phyloP scores from a whole-genome alignment of 768 basidiomycete species.

The Pulveroboletus sp. region DNA sequence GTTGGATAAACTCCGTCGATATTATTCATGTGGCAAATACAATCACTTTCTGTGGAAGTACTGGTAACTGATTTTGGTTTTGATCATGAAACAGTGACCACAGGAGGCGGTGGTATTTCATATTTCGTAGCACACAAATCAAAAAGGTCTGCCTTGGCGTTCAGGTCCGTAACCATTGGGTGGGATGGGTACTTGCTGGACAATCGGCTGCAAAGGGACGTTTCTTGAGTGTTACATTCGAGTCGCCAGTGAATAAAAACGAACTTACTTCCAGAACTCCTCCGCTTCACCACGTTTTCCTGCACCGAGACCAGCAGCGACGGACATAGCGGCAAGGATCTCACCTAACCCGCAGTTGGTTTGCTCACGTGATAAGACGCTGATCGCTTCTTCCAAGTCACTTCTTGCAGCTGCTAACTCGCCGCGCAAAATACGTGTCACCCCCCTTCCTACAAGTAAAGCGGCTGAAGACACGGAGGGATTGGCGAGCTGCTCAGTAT shows the following conservation, averaged over 20 bases:
- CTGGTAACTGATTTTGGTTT: background rate
- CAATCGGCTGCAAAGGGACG: slow-evolving; percentile 33
- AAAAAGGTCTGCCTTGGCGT: slow-evolving; percentile 57
- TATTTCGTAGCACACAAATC: slow-evolving; percentile 59
- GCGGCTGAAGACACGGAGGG: slow-evolving; percentile 71
- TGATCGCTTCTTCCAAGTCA: slow-evolving; percentile 65
- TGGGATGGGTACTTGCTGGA: slow-evolving; percentile 55
- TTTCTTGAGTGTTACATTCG: slow-evolving; percentile 2
- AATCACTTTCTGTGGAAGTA: slow-evolving; percentile 1
- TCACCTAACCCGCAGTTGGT: slow-evolving; percentile 47
- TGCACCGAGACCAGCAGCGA: slow-evolving; percentile 56
- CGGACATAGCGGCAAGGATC: slow-evolving; percentile 61
- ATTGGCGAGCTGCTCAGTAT: slow-evolving; percentile 79
- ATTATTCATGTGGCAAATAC: background rate
- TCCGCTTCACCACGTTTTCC: slow-evolving; percentile 59
- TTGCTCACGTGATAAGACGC: slow-evolving; percentile 41
- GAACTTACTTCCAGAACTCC: slow-evolving; percentile 61
- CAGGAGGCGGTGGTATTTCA: slow-evolving; percentile 51
- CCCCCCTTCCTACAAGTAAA: slow-evolving; percentile 72
- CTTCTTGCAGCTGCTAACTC: slow-evolving; percentile 74
- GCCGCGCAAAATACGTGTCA: slow-evolving; percentile 72
- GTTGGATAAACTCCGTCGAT: background rate
- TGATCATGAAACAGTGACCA: slow-evolving; percentile 14
- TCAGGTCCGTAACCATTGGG: slow-evolving; percentile 63
- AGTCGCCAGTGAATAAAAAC: background rate